Percentiles rank a stretch among this genome's conserved stretches.
Evolutionary conservation across 352 stramenopile genomes (phyloP).

Genomic region (Discostella stelligera): DNA sequence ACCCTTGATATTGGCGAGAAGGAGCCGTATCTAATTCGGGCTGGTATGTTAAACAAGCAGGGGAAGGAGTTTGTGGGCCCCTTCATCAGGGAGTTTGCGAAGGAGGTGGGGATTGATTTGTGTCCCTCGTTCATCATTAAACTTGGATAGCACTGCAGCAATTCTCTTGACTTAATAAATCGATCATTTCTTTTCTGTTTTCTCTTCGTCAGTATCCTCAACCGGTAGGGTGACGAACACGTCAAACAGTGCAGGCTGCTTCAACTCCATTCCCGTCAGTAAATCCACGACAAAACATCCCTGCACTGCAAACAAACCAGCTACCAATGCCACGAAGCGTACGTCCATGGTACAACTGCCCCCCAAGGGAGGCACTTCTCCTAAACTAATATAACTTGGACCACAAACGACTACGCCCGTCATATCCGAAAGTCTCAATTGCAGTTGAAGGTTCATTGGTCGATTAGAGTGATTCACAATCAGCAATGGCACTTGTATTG

Average conservation of each 20-base stretch:
- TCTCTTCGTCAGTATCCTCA: neutral
- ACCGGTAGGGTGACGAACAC: conserved; percentile 57
- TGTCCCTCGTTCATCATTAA: conserved; percentile 41
- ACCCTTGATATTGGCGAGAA: conserved; percentile 65
- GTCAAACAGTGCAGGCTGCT: conserved; percentile 73
- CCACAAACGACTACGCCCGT: conserved; percentile 70
- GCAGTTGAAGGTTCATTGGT: conserved; percentile 69
- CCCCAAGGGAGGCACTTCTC: conserved; percentile 53
- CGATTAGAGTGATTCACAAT: conserved; percentile 75
- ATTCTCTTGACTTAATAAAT: conserved; percentile 1
- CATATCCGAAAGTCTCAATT: conserved; percentile 67
- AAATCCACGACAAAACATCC: conserved; percentile 77
- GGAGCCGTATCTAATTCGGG: conserved; percentile 45
- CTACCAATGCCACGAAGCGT: conserved; percentile 57
- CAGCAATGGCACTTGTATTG: conserved; percentile 63
- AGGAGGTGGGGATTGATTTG: conserved; percentile 54
- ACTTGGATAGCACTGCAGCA: conserved; percentile 5
- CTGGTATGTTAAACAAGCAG: conserved; percentile 66
- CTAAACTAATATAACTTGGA: conserved; percentile 65
- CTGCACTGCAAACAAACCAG: conserved; percentile 60
- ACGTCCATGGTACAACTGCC: conserved; percentile 60
- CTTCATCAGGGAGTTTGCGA: conserved; percentile 62
- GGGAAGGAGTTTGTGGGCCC: conserved; percentile 66
- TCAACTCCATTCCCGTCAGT: conserved; percentile 55
- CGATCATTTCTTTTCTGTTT: conserved; percentile 40